phyloP scores from a whole-genome alignment of 257 asterid species.

The Nicotiana tomentosiformis region DNA sequence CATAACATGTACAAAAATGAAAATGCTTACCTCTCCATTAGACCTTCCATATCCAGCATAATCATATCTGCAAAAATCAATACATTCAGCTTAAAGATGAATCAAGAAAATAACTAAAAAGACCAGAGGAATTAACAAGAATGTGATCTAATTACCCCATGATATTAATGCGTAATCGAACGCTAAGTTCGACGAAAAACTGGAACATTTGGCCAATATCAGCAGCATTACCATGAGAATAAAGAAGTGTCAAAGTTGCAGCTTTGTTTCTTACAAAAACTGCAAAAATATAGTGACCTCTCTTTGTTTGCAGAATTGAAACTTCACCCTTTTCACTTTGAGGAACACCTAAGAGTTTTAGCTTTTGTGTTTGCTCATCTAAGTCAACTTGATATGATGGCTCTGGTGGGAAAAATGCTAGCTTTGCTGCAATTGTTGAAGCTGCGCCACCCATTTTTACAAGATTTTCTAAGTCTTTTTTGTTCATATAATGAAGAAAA shows the following conservation, averaged over 20 bases:
- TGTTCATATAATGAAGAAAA: neutral
- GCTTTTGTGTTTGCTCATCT: constrained; percentile 4
- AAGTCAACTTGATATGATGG: neutral
- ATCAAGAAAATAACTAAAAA: neutral
- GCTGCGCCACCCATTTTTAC: neutral
- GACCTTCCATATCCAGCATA: constrained; percentile 14
- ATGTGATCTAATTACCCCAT: neutral
- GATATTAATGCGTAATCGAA: neutral
- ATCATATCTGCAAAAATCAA: neutral
- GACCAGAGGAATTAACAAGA: neutral
- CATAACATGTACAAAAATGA: neutral
- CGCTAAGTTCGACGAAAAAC: neutral
- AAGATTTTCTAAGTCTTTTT: neutral
- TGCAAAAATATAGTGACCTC: neutral
- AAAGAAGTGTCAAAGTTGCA: neutral
- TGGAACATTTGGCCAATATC: constrained; percentile 7
- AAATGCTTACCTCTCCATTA: neutral
- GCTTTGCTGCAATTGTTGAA: constrained; percentile 3
- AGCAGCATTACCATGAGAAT: constrained; percentile 8
- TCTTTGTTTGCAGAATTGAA: neutral
- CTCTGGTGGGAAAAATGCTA: constrained; percentile 6
- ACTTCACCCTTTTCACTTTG: constrained; percentile 9
- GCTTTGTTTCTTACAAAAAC: constrained; percentile 8
- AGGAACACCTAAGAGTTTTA: neutral
- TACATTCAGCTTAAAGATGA: neutral